Evolutionary conservation across 2,329 filamentous ascomycete species (phyloP).

Genomic region (Neocucurbitaria cava): DNA sequence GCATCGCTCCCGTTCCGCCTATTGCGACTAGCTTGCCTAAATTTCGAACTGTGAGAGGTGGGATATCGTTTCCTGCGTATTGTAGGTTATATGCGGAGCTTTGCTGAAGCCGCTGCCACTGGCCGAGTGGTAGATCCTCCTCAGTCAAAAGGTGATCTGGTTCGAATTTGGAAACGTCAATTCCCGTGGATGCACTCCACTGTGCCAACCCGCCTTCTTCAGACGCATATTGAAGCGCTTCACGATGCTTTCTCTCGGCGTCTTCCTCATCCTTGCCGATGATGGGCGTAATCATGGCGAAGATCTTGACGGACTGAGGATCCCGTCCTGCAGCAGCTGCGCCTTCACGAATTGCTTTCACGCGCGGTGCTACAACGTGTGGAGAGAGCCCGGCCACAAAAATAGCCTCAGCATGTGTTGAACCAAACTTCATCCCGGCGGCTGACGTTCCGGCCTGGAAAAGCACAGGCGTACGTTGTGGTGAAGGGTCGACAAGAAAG

Average conservation of each 20-base stretch:
- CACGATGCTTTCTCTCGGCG: constrained; percentile 66
- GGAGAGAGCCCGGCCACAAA: constrained; percentile 71
- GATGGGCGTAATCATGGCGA: constrained; percentile 69
- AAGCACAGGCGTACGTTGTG: constrained; percentile 70
- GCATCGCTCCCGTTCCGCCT: constrained; percentile 68
- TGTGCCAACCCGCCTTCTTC: constrained; percentile 70
- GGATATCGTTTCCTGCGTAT: constrained; percentile 15
- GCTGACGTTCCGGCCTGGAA: constrained; percentile 72
- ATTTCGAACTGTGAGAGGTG: constrained; percentile 19
- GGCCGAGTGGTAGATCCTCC: constrained; percentile 15
- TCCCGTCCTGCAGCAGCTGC: constrained; percentile 64
- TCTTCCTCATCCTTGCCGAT: constrained; percentile 69
- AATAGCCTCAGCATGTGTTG: constrained; percentile 72
- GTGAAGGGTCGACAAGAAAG: constrained; percentile 70
- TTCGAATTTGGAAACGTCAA: constrained; percentile 64
- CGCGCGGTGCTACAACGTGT: constrained; percentile 63
- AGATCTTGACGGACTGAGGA: constrained; percentile 67
- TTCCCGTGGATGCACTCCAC: constrained; percentile 75
- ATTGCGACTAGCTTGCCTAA: constrained; percentile 58
- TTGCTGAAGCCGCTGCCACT: constrained; percentile 18
- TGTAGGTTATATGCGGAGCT: constrained; percentile 21
- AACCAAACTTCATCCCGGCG: constrained; percentile 69
- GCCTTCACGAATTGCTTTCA: constrained; percentile 65
- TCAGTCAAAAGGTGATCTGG: constrained; percentile 64
- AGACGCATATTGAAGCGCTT: constrained; percentile 65